Percentiles rank a stretch among this genome's conserved stretches.
phyloP scores from a whole-genome alignment of 805 yeast genomes.

The Ogataea henricii region DNA sequence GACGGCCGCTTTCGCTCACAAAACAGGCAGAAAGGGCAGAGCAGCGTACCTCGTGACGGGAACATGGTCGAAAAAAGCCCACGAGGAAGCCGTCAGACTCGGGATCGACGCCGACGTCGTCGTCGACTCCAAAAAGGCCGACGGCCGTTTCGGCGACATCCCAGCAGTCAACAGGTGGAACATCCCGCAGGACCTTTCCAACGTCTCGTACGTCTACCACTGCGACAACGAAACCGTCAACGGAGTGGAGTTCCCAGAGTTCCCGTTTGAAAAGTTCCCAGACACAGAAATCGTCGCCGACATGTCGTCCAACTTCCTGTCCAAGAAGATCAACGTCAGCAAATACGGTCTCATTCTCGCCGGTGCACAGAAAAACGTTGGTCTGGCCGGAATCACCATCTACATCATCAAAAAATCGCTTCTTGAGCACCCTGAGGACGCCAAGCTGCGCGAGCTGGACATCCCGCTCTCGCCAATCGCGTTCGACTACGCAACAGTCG shows the following conservation, averaged over 20 bases:
- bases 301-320: slow-evolving; percentile 89
- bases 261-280: slow-evolving; percentile 57
- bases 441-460: slow-evolving; percentile 54
- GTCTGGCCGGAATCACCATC: slow-evolving; percentile 92
- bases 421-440: slow-evolving; percentile 66
- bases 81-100: slow-evolving; percentile 82
- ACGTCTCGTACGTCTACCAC: slow-evolving; percentile 81
- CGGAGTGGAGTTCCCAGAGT: slow-evolving; percentile 75
- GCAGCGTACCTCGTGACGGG: slow-evolving; percentile 92
- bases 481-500: slow-evolving; percentile 81
- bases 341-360: slow-evolving; percentile 91
- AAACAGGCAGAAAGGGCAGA: slow-evolving; percentile 71
- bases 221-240: slow-evolving; percentile 98
- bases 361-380: slow-evolving; percentile 98
- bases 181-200: slow-evolving; percentile 55
- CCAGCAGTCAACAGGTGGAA: slow-evolving; percentile 69
- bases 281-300: slow-evolving; percentile 88
- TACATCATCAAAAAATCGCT: slow-evolving; percentile 85
- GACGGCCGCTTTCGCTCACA: slow-evolving; percentile 65
- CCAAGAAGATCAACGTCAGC: slow-evolving; percentile 76
- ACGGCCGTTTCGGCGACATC: slow-evolving; percentile 64
- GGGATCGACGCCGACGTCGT: slow-evolving; percentile 75
- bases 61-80: slow-evolving; percentile 87
- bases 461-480: slow-evolving; percentile 90
- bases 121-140: slow-evolving; percentile 58